phyloP scores from a whole-genome alignment of 2,329 filamentous ascomycete species.

The Microsporum ferrugineum region DNA sequence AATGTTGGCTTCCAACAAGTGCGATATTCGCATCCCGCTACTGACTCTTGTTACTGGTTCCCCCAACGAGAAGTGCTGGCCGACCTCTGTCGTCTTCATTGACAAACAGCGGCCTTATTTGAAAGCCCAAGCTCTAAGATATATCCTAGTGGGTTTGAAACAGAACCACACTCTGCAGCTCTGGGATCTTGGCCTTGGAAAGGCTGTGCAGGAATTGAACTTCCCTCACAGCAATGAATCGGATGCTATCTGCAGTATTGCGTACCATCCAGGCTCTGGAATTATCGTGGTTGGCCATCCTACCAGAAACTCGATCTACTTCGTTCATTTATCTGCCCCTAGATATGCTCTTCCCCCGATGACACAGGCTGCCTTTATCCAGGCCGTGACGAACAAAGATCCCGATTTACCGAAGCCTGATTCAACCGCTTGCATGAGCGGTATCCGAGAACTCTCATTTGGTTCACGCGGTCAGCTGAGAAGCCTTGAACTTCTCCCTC shows the following conservation, averaged over 20 bases:
- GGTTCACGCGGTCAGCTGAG: slow-evolving; percentile 73
- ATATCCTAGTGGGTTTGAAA: slow-evolving; percentile 96
- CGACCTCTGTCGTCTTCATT: slow-evolving; percentile 87
- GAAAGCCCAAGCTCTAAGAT: slow-evolving; percentile 79
- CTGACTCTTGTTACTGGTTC: slow-evolving; percentile 78
- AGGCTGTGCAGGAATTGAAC: slow-evolving; percentile 93
- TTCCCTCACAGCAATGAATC: slow-evolving; percentile 92
- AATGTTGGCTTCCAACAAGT: slow-evolving; percentile 35
- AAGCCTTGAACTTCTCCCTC: slow-evolving; percentile 76
- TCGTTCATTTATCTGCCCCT: slow-evolving; percentile 87
- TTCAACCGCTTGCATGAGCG: slow-evolving; percentile 93
- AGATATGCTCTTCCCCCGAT: slow-evolving; percentile 73
- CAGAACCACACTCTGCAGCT: slow-evolving; percentile 97
- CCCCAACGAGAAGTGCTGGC: slow-evolving; percentile 87
- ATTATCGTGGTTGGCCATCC: slow-evolving; percentile 94
- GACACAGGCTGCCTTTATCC: slow-evolving; percentile 79
- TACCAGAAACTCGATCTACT: slow-evolving; percentile 93
- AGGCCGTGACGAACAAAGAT: slow-evolving; percentile 63
- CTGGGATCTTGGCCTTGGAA: slow-evolving; percentile 91
- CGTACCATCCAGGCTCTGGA: slow-evolving; percentile 82
- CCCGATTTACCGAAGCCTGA: slow-evolving; percentile 68
- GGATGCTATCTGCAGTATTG: slow-evolving; percentile 93
- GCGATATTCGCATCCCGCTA: slow-evolving; percentile 74
- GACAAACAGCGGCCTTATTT: slow-evolving; percentile 91
- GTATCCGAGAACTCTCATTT: slow-evolving; percentile 89